A percentile compares a stretch with the other conserved stretches of the same genome.
These are phyloP conservation scores for Lojkania enalia DNA, from an alignment of 2,329 filamentous ascomycete genomes.

Conservation along the genomic window DNA sequence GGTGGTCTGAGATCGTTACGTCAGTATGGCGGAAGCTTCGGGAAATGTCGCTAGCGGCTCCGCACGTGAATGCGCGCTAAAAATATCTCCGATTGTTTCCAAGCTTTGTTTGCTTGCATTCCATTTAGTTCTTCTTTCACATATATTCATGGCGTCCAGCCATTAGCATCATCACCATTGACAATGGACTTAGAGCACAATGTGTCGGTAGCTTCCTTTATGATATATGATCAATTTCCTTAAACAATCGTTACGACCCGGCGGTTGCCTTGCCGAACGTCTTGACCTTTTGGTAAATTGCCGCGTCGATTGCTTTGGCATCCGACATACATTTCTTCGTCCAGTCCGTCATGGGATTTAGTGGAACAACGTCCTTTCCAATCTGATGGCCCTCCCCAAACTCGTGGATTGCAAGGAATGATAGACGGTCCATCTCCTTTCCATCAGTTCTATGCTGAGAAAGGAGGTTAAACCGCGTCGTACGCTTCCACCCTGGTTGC, in stretches of 20 bases:
- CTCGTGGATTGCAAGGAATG: constrained; percentile 35
- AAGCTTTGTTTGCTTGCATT: too few relatives aligned
- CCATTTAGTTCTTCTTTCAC: too few relatives aligned
- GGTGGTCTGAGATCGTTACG: too few relatives aligned
- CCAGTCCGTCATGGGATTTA: constrained; percentile 37
- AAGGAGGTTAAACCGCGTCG: constrained; percentile 25
- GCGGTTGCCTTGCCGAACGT: constrained; percentile 9
- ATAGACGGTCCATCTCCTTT: constrained; percentile 16
- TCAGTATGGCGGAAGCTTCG: too few relatives aligned
- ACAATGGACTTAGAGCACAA: too few relatives aligned
- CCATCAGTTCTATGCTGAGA: constrained; percentile 16
- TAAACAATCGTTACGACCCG: too few relatives aligned
- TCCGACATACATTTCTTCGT: constrained; percentile 30
- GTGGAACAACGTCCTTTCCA: constrained; percentile 28
- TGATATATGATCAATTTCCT: too few relatives aligned
- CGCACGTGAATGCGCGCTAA: background rate
- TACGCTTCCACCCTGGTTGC: constrained; percentile 32
- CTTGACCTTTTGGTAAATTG: constrained; percentile 29
- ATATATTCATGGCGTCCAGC: too few relatives aligned
- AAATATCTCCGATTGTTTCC: too few relatives aligned
- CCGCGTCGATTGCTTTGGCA: constrained; percentile 32
- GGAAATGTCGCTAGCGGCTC: background rate
- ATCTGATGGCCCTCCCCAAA: constrained; percentile 32
- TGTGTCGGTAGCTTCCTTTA: too few relatives aligned
- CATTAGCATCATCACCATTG: too few relatives aligned